Evolutionary conservation across 345 rosid species (phyloP).

Genomic region (Pistacia atlantica): DNA sequence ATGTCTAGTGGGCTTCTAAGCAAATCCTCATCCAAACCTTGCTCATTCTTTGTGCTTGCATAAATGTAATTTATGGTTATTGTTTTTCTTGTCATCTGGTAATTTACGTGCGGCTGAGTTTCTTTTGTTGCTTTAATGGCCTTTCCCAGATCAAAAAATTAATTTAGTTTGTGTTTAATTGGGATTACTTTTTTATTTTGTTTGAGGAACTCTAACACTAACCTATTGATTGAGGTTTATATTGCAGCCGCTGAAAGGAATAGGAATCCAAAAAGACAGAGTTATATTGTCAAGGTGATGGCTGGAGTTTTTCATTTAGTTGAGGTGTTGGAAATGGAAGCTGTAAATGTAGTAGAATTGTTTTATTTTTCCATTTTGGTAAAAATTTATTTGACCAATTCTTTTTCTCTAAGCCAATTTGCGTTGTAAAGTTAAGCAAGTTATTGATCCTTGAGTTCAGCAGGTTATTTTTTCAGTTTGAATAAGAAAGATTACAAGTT

Average conservation of each 20-base stretch:
- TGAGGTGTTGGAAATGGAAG: neutral
- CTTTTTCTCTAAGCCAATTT: no score
- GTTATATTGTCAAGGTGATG: slow-evolving; percentile 12
- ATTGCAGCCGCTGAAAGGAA: slow-evolving; percentile 25
- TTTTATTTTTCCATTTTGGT: no score
- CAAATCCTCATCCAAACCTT: slow-evolving; percentile 39
- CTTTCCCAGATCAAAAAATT: neutral
- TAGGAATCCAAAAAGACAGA: neutral
- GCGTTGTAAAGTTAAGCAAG: no score
- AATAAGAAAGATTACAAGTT: no score
- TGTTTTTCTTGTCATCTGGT: slow-evolving; percentile 27
- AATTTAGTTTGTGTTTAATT: neutral
- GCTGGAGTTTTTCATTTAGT: slow-evolving; percentile 11
- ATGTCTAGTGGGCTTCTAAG: slow-evolving; percentile 54
- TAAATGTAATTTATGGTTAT: slow-evolving; percentile 46
- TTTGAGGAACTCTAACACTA: slow-evolving; percentile 17
- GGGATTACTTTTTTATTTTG: neutral
- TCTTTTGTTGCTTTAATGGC: slow-evolving; percentile 20
- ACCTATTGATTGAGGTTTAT: slow-evolving; percentile 17
- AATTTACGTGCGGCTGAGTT: slow-evolving; percentile 18
- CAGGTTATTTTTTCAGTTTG: no score
- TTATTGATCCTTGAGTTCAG: no score
- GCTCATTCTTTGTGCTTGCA: slow-evolving; percentile 55
- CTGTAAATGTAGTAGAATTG: slow-evolving; percentile 3
- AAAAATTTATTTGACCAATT: no score